Base-by-base conservation (phyloP, 2,329 filamentous ascomycete species). In the Claviceps humidiphila region DNA sequence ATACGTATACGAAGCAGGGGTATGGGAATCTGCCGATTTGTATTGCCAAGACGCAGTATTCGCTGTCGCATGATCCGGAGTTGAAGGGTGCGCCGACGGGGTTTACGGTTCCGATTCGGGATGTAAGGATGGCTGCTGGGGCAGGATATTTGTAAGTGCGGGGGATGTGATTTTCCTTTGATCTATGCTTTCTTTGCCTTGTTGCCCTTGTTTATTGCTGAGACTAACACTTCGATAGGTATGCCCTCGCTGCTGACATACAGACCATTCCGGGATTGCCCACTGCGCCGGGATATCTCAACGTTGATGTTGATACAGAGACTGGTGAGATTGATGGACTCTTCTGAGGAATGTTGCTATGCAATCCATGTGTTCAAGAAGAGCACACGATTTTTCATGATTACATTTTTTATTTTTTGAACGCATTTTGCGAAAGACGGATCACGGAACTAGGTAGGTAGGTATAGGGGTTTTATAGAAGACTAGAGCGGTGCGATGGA, bases 1-100 rank as follows among this genome's bases (percentile, higher is more conserved):
- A 96, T 65, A 90, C 84, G 7, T 98, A 97, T 71, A 90, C 87
- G 37, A 81, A 82, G 65, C 93, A 97, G 69, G 93, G 93, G 46
- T 94, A 91, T 62, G 86, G 85, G 22, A 89, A 95, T 68, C 74
- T 98, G 58, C 93, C 93, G 39, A 95, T 97, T 64, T 98, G 93
- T 68, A 81, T 97, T 58, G 93, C 93, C 56, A 98, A 98, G 82
- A 98, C 93, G 14, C 93, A 98, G 70, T 98, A 98, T 74, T 95
- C 88, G 38, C 77, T 98, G 48, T 93, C 86, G 54, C 91, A 97
- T 69, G 89, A 98, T 67, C 85, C 91, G 2, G 82, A 87, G 11
- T 77, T 97, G 61, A 98, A 98, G 79, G 93, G 93, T 56, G 93
- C 93, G 8, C 93, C 93, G 24, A 87, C 84, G 4, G 93, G 91